Evolutionary conservation across 2,329 filamentous ascomycete genomes (phyloP), one percentile per base, ranked within the genome.

Genomic region (Calonectria crousiana): DNA sequence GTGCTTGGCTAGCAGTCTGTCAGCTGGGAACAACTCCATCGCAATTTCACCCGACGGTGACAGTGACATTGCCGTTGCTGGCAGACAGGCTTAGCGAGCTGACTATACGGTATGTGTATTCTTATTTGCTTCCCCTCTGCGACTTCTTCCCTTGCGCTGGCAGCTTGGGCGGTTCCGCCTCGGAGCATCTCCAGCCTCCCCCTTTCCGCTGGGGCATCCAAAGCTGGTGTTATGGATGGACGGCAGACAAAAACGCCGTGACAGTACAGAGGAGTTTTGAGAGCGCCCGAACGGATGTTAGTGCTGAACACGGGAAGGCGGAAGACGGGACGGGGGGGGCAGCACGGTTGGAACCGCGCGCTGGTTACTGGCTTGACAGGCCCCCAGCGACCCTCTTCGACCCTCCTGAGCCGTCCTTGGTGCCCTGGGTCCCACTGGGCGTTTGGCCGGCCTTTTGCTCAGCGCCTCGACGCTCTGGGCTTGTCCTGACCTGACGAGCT

Each of bases 271-370:
- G 62, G 23, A 52, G 44, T 64, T 56, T 6, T 26, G 26, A 51
- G 38, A 66, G 47, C 26, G 64, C 34, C 44, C 34, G 38, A 30
- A 60, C 67, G 38, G 66, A 71, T 68, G 62, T 53, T 66, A 71
- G 64, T 64, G 72, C 70, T 66, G 49, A 70, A 65, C 56, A 67
- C 69, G 79, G 79, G 78, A 81, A 73, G 78, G 72, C 75, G 77
- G 76, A 74, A 71, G 71, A 75, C 79, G 79, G 79, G 79, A 81
- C 73, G 75, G 75, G 78, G 78, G 78, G 72, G 71, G 71, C 70
- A 79, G 77, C 74, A 78, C 79, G 78, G 79, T 79, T 80, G 75
- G 79, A 73, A 79, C 78, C 79, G 79, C 79, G 73, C 76, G 67
- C 71, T 70, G 69, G 70, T 52, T 69, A 70, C 74, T 74, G 64